phyloP scores from a whole-genome alignment of 2,329 filamentous ascomycete species.

The Arthroderma uncinatum region DNA sequence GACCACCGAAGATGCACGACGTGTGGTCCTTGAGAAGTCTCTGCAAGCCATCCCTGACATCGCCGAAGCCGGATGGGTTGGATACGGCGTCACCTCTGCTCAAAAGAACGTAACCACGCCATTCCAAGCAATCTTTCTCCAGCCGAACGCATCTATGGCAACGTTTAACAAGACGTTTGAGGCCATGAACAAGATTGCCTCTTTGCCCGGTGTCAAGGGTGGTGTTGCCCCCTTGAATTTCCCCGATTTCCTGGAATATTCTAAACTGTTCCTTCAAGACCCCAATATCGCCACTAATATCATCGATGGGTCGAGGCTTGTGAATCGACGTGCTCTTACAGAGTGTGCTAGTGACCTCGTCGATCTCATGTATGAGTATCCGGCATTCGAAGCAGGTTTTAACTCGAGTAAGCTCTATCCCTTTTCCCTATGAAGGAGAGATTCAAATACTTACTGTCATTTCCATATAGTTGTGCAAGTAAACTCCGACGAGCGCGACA shows the following conservation, averaged over 20 bases:
- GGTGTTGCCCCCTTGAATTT: slow-evolving; percentile 17
- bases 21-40: slow-evolving; percentile 17
- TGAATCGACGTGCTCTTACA: slow-evolving; percentile 19
- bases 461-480: slow-evolving; percentile 21
- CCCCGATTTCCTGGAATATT: slow-evolving; percentile 23
- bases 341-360: slow-evolving; percentile 20
- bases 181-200: slow-evolving; percentile 16
- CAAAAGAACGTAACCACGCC: slow-evolving; percentile 7
- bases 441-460: background rate
- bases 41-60: slow-evolving; percentile 19
- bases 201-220: slow-evolving; percentile 16
- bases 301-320: slow-evolving; percentile 22
- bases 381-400: slow-evolving; percentile 18
- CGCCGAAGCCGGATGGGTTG: slow-evolving; percentile 23
- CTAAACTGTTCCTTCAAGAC: slow-evolving; percentile 20
- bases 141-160: slow-evolving; percentile 21
- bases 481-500: slow-evolving; percentile 19
- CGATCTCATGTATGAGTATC: slow-evolving; percentile 20
- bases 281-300: slow-evolving; percentile 26
- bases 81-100: slow-evolving; percentile 19
- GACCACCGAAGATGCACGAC: slow-evolving; percentile 15
- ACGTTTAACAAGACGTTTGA: slow-evolving; percentile 16
- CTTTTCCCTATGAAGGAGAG: background rate
- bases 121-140: slow-evolving; percentile 24
- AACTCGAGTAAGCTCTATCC: slow-evolving; percentile 21